phyloP scores from a whole-genome alignment of 768 basidiomycete species.

The Amanita jacksonii region DNA sequence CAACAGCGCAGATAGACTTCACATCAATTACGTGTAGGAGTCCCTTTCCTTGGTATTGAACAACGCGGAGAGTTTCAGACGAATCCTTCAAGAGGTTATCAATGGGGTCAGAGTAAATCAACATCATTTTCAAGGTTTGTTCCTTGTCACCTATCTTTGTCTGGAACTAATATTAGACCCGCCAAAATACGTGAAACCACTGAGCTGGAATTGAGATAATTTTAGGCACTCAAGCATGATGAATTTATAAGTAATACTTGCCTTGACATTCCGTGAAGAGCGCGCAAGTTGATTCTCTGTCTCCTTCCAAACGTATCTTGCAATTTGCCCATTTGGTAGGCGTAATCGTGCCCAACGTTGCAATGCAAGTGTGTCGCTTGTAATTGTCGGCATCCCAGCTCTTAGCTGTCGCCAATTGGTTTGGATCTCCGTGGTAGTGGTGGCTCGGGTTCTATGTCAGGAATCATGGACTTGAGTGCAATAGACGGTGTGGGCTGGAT shows the following conservation, averaged over 20 bases:
- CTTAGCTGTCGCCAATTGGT: too few relatives aligned
- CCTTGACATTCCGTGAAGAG: constrained; percentile 16
- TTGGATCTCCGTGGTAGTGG: too few relatives aligned
- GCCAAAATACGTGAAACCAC: background rate
- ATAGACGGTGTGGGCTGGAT: too few relatives aligned
- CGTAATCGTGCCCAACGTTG: constrained; percentile 12
- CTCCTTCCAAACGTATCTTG: constrained; percentile 13
- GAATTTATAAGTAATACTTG: constrained; percentile 1
- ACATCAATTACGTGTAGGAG: background rate
- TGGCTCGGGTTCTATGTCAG: too few relatives aligned
- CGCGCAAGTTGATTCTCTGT: background rate
- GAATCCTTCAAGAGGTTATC: background rate
- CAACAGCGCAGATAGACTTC: background rate
- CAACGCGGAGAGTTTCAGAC: background rate
- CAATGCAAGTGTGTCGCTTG: background rate
- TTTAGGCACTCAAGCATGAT: background rate
- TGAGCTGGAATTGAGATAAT: background rate
- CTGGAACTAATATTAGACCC: background rate
- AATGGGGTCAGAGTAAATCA: background rate
- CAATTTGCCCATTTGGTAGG: constrained; percentile 16
- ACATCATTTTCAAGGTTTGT: background rate
- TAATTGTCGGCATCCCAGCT: background rate
- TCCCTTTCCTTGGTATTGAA: background rate
- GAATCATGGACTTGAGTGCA: too few relatives aligned
- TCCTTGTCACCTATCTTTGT: background rate